phyloP scores from a whole-genome alignment of 1,284 basidiomycete species.

The Xanthoconium separans region DNA sequence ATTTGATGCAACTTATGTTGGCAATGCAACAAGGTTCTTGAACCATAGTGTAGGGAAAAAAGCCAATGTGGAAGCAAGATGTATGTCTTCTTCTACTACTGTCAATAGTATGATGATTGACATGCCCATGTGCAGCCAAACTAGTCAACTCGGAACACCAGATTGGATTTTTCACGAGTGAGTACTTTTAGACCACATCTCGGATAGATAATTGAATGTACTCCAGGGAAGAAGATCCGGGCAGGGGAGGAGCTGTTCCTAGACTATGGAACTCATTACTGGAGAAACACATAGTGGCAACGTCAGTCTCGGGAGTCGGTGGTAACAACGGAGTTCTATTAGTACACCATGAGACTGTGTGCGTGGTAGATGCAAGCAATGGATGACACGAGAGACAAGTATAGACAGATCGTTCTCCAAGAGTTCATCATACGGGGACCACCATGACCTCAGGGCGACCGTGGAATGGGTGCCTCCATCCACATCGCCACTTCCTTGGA shows the following conservation, averaged over 20 bases:
- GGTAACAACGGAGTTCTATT: not conserved
- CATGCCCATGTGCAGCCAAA: slow-evolving; percentile 23
- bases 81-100: slow-evolving; percentile 31
- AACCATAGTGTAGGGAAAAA: slow-evolving; percentile 40
- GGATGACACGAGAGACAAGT: not conserved
- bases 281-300: slow-evolving; percentile 10
- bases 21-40: slow-evolving; percentile 56
- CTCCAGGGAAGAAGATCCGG: slow-evolving; percentile 34
- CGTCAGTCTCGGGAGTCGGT: not conserved
- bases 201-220: not conserved
- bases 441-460: slow-evolving; percentile 36
- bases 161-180: slow-evolving; percentile 47
- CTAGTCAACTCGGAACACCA: slow-evolving; percentile 51
- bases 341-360: not conserved
- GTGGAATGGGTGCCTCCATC: slow-evolving; percentile 45
- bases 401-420: not conserved
- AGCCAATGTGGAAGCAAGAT: slow-evolving; percentile 41
- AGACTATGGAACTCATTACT: slow-evolving; percentile 43
- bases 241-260: slow-evolving; percentile 44
- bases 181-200: slow-evolving; percentile 17
- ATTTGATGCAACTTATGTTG: slow-evolving; percentile 48
- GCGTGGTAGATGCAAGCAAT: slow-evolving; percentile 1
- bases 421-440: slow-evolving; percentile 29
- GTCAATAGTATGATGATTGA: not conserved
- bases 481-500: slow-evolving; percentile 40